A percentile compares a stretch with the other conserved stretches of the same genome.
Conservation (phyloP, 257 asterid species). For the Solanum acaule region DNA sequence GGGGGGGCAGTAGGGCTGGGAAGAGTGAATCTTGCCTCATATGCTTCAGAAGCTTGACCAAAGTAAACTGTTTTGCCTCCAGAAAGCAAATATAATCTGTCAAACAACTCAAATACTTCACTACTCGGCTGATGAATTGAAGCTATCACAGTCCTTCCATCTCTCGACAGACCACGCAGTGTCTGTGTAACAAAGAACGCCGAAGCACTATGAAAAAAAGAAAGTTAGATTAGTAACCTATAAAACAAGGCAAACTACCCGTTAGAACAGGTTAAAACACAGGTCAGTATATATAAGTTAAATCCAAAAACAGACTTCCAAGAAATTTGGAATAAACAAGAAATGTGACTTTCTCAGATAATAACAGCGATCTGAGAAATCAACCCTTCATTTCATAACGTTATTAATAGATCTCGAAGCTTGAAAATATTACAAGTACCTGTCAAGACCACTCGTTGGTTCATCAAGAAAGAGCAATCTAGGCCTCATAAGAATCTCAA, state of each 20-base stretch:
- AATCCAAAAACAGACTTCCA: not conserved
- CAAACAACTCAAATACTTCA: conserved; percentile 94
- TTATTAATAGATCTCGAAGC: not conserved
- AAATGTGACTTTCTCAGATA: not conserved
- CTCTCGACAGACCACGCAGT: conserved; percentile 71
- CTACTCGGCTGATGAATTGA: conserved; percentile 99
- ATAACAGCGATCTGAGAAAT: not conserved
- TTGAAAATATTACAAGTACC: conserved; percentile 19
- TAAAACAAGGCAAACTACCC: not conserved
- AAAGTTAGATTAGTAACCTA: not conserved
- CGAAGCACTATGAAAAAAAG: conserved; percentile 57
- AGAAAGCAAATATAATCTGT: conserved; percentile 74
- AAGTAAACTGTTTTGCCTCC: conserved; percentile 89
- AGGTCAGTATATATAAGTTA: not conserved
- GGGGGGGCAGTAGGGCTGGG: not conserved
- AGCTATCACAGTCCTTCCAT: conserved; percentile 91
- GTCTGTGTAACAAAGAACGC: conserved; percentile 97
- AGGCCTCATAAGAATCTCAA: conserved; percentile 90
- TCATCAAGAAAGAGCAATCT: conserved; percentile 91
- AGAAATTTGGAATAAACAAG: not conserved
- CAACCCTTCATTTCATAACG: not conserved
- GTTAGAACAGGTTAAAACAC: not conserved
- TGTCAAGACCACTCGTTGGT: conserved; percentile 97
- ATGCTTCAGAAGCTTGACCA: conserved; percentile 88
- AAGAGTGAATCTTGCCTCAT: conserved; percentile 46